Conservation (phyloP, 306 rosid genomes). For the Hippophae gyantsensis region DNA sequence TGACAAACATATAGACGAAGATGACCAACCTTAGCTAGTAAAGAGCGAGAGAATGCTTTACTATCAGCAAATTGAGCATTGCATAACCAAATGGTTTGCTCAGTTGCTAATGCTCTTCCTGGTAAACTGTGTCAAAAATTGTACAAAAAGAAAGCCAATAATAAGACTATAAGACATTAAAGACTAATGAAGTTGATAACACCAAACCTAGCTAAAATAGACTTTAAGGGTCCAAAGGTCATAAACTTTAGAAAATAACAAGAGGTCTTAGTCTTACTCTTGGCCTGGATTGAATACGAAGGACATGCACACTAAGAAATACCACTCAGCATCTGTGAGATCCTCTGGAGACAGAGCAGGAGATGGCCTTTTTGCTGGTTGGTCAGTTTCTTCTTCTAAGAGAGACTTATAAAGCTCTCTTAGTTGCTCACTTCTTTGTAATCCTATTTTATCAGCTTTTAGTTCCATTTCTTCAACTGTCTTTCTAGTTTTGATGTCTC, state of each 20-base stretch:
- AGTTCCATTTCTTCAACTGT: conserved; percentile 49
- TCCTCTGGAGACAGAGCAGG: conserved; percentile 74
- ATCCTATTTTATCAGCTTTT: conserved; percentile 43
- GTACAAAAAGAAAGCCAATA: conserved; percentile 12
- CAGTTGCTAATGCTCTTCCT: conserved; percentile 52
- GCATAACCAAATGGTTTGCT: conserved; percentile 63
- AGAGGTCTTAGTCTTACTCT: conserved; percentile 32
- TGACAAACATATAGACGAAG: background rate
- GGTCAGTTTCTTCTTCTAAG: conserved; percentile 46
- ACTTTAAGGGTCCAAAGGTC: no score
- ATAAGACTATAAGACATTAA: background rate
- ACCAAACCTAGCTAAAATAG: background rate
- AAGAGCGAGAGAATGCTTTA: conserved; percentile 59
- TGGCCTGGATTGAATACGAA: conserved; percentile 50
- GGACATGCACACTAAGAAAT: conserved; percentile 91
- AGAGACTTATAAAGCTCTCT: conserved; percentile 70
- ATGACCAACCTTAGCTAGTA: conserved; percentile 73
- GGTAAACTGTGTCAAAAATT: conserved; percentile 40
- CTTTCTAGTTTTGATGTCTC: conserved; percentile 71
- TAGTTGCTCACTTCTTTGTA: conserved; percentile 70
- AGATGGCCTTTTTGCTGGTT: conserved; percentile 45
- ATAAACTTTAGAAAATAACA: background rate
- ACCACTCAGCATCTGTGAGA: conserved; percentile 87
- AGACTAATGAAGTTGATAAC: background rate
- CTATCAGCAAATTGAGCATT: conserved; percentile 65